Evolutionary conservation across 169 alveolate genomes (phyloP).

Genomic region (Plasmodium adleri): DNA sequence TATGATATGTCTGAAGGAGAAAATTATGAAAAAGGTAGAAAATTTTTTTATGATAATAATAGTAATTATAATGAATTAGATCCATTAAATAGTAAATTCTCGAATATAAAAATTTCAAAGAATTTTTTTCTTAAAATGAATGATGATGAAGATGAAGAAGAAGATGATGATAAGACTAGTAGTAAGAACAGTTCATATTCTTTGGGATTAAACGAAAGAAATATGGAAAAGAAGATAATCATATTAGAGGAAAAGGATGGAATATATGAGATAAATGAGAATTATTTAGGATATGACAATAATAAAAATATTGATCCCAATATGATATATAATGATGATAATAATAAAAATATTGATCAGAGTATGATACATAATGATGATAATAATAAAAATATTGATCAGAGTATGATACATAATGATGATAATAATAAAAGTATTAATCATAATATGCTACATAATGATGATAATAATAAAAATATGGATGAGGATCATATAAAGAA

Average conservation of each 20-base stretch:
- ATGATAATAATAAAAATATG: too few species aligned
- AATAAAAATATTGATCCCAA: background rate
- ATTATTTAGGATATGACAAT: background rate
- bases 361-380: too few species aligned
- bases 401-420: too few species aligned
- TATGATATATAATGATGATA: too few species aligned
- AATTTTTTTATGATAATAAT: background rate
- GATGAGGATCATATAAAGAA: too few species aligned
- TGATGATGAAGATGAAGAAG: background rate
- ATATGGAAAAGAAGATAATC: slow-evolving; percentile 22
- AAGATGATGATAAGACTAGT: slow-evolving; percentile 16
- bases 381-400: too few species aligned
- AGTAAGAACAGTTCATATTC: slow-evolving; percentile 35
- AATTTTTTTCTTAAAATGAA: slow-evolving; percentile 60
- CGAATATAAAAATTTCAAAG: slow-evolving; percentile 51
- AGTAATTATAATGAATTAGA: slow-evolving; percentile 5
- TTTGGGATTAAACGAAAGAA: background rate
- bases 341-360: background rate
- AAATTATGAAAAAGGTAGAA: background rate
- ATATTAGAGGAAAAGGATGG: slow-evolving; percentile 28
- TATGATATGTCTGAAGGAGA: background rate
- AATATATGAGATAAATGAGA: background rate
- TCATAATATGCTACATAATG: too few species aligned
- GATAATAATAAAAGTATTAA: too few species aligned
- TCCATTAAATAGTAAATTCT: slow-evolving; percentile 16